Percentiles rank a stretch among this genome's conserved stretches.
phyloP scores from a whole-genome alignment of 179 eudicot species.

The Beta corolliflora region DNA sequence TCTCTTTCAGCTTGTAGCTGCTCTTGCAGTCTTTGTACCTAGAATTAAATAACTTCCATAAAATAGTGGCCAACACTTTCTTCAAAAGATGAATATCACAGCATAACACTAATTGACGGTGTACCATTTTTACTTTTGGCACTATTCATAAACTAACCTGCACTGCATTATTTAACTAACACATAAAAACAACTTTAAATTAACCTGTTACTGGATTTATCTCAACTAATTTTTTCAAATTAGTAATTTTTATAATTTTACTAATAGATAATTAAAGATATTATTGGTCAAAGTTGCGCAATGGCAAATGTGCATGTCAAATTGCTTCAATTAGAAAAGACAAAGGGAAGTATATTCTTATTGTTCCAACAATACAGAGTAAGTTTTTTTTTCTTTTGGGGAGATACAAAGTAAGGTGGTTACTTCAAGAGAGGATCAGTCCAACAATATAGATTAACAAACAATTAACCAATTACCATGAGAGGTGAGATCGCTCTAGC shows the following conservation, averaged over 20 bases:
- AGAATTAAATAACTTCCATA: constrained; percentile 16
- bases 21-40: constrained; percentile 97
- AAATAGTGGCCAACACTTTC: constrained; percentile 10
- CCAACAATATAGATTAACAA: neutral
- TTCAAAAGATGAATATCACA: neutral
- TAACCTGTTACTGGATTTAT: too few species aligned
- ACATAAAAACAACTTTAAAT: too few species aligned
- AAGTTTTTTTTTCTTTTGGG: neutral
- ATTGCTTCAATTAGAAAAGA: too few species aligned
- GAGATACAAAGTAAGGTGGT: neutral
- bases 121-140: neutral
- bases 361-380: neutral
- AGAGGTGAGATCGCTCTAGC: neutral
- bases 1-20: constrained; percentile 99
- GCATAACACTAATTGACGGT: constrained; percentile 2
- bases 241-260: too few species aligned
- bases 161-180: too few species aligned
- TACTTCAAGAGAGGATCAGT: constrained; percentile 6
- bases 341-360: neutral
- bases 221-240: too few species aligned
- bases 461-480: constrained; percentile 15
- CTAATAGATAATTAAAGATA: too few species aligned
- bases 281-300: too few species aligned
- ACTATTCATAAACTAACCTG: too few species aligned
- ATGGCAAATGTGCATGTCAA: too few species aligned